Evolutionary conservation across 2,329 filamentous ascomycete genomes (phyloP).

Genomic region (Ceratocystis cubensis): DNA sequence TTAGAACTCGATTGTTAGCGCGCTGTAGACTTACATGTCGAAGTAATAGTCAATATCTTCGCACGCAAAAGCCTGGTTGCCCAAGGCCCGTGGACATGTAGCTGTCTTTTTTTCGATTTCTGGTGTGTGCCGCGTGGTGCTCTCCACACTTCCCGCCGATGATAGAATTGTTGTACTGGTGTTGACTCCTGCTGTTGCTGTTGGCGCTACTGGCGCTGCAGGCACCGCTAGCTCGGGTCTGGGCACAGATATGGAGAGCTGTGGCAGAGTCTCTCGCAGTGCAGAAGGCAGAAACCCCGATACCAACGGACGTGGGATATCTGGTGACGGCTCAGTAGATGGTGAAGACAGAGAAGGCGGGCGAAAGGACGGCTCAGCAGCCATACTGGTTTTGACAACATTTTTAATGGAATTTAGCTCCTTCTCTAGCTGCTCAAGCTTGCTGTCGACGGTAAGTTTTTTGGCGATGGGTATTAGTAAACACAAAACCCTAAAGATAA

Average conservation of each 20-base stretch:
- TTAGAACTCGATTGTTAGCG: background rate
- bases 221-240: background rate
- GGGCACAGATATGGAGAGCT: background rate
- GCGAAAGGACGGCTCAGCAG: constrained; percentile 3
- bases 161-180: background rate
- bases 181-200: background rate
- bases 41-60: constrained; percentile 46
- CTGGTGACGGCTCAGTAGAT: background rate
- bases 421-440: constrained; percentile 42
- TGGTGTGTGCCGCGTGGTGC: background rate
- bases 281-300: background rate
- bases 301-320: background rate
- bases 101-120: constrained; percentile 5
- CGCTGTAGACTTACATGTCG: constrained; percentile 31
- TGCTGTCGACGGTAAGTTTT: constrained; percentile 28
- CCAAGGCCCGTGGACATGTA: constrained; percentile 26
- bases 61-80: constrained; percentile 37
- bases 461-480: background rate
- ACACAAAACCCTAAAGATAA: background rate
- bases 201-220: background rate
- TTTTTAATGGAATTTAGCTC: constrained; percentile 45
- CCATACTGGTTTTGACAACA: constrained; percentile 31
- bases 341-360: background rate
- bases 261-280: background rate
- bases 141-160: constrained; percentile 1